Percentiles rank a stretch among this genome's conserved stretches.
phyloP scores from a whole-genome alignment of 306 rosid genomes.

The Boehmeria nivea region DNA sequence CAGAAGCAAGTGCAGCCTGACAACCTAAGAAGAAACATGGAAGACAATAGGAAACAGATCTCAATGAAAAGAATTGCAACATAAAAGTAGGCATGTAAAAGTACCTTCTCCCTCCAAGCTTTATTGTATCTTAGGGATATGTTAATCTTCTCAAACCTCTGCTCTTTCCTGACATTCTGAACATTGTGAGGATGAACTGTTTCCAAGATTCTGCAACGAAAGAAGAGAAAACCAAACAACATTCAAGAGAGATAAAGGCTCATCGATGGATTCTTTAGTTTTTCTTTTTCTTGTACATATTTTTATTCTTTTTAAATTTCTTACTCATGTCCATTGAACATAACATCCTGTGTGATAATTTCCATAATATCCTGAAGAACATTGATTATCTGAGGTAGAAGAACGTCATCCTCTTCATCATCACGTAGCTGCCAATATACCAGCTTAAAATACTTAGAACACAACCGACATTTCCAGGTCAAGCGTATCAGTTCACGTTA shows the following conservation, averaged over 20 bases:
- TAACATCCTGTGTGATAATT: conserved; percentile 81
- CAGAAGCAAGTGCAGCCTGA: conserved; percentile 86
- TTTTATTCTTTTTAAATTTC: conserved; percentile 27
- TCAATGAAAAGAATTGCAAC: conserved; percentile 2
- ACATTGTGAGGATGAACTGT: conserved; percentile 17
- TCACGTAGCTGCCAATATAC: conserved; percentile 48
- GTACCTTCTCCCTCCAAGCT: conserved; percentile 79
- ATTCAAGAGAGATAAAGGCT: conserved; percentile 14
- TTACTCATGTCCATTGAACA: conserved; percentile 62
- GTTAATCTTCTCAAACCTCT: conserved; percentile 64
- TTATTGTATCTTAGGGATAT: conserved; percentile 12
- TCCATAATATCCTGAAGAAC: conserved; percentile 92
- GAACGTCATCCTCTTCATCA: conserved; percentile 24
- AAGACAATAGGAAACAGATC: conserved; percentile 20
- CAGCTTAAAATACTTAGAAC: conserved; percentile 11
- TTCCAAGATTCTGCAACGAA: conserved; percentile 47
- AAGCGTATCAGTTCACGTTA: background rate
- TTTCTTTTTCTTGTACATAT: background rate
- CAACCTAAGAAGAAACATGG: conserved; percentile 45
- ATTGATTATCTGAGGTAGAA: conserved; percentile 59
- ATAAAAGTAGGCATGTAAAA: conserved; percentile 6
- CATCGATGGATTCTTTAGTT: conserved; percentile 7
- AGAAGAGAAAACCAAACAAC: conserved; percentile 22
- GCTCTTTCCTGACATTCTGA: conserved; percentile 30
- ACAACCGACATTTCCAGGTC: too few relatives aligned